Evolutionary conservation across 441 rosid species (phyloP), one percentile per base, ranked within the genome.

Genomic region (Gossypium gossypioides): DNA sequence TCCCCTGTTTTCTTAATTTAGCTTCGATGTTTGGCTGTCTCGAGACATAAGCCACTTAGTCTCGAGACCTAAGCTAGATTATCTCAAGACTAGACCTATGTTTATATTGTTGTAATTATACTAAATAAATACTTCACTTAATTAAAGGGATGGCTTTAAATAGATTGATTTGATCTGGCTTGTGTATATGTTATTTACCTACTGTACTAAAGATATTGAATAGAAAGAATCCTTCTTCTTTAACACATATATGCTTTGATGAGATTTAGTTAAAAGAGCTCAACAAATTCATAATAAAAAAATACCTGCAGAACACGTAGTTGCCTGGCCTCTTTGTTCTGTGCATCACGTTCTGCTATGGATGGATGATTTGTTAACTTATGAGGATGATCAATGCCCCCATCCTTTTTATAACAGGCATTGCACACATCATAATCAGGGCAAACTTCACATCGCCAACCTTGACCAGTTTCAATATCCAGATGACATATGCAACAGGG

Each of bases 361-460:
- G 97, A 91, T 70, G 99, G 98, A 84, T 91, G 92, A 79, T 96
- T 96, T 24, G 97, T 96, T 85, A 96, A 81, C 81, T 91, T 90
- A 82, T 96, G 99, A 81, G 98, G 99, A 86, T 96, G 99, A 81
- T 91, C 95, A 86, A 88, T 81, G 68, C 91, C 93, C 44, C 92
- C 97, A 78, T 91, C 96, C 81, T 92, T 93, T 74, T 78, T 87
- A 77, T 93, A 91, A 81, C 99, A 96, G 56, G 84, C 57, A 76
- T 93, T 91, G 82, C 99, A 96, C 65, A 93, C 91, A 81, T 96
- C 98, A 81, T 89, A 96, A 76, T 96, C 98, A 3, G 98, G 97
- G 80, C 99, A 96, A 78, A 93, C 87, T 84, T 96, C 98, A 81
- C 99, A 96, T 25, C 89, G 94, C 99, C 99, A 96, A 72, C 99